phyloP scores from a whole-genome alignment of 768 basidiomycete genomes.

The Collybia sp. region DNA sequence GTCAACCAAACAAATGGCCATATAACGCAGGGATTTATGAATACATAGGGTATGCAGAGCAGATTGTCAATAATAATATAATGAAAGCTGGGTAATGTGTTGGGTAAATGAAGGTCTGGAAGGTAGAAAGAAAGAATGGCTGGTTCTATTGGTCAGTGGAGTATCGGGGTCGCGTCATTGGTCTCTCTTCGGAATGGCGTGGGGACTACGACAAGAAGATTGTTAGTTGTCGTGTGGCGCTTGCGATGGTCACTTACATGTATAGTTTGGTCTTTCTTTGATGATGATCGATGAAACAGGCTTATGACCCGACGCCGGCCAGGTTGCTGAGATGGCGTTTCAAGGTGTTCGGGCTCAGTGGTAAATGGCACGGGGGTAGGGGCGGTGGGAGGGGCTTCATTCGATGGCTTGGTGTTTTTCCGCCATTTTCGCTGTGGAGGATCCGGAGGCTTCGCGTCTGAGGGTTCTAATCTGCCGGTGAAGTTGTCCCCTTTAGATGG shows the following conservation, averaged over 20 bases:
- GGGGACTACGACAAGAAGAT: no score
- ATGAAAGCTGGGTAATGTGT: no score
- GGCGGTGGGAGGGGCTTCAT: conserved; percentile 14
- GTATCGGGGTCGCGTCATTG: no score
- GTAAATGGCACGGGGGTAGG: conserved; percentile 27
- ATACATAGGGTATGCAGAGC: no score
- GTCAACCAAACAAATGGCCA: no score
- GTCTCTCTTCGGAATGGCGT: no score
- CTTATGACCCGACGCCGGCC: conserved; percentile 26
- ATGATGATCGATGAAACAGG: conserved; percentile 15
- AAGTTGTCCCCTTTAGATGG: conserved; percentile 29
- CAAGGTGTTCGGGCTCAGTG: conserved; percentile 36
- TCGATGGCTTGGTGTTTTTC: conserved; percentile 21
- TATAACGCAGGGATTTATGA: no score
- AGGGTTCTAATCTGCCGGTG: conserved; percentile 1
- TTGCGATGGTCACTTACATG: conserved; percentile 10
- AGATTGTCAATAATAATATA: no score
- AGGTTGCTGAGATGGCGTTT: conserved; percentile 12
- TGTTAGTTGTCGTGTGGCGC: no score
- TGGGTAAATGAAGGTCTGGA: no score
- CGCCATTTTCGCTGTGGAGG: conserved; percentile 14
- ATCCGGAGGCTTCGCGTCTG: conserved; percentile 12
- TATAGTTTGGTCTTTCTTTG: conserved; percentile 4
- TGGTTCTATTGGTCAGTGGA: no score
- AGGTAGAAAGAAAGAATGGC: no score